phyloP scores from a whole-genome alignment of 2,329 filamentous ascomycete genomes.

The Rhytidhysteron rufulum region DNA sequence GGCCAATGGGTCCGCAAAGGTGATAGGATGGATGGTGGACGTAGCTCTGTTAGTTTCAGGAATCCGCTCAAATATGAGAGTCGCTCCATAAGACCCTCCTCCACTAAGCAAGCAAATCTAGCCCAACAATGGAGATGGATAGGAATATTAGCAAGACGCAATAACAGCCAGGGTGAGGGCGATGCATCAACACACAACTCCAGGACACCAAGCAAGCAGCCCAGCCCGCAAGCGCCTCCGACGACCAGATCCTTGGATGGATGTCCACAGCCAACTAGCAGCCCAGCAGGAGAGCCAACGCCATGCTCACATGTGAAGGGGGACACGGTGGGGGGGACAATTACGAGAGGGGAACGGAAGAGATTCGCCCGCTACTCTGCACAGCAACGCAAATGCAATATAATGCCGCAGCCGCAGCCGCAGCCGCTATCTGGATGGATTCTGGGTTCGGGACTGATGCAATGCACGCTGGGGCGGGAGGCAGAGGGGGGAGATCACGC shows the following conservation, averaged over 20 bases:
- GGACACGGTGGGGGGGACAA: slow-evolving; percentile 2
- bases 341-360: slow-evolving; percentile 4
- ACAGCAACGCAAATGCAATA: slow-evolving; percentile 16
- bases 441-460: not conserved
- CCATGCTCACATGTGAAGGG: slow-evolving; percentile 5
- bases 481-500: not conserved
- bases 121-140: not conserved
- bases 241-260: slow-evolving; percentile 1
- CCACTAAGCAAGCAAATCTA: not conserved
- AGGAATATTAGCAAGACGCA: not conserved
- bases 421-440: slow-evolving; percentile 1
- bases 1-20: not conserved
- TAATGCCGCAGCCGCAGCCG: slow-evolving; percentile 4
- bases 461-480: not conserved
- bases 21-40: not conserved
- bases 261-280: not conserved
- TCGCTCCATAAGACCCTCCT: not conserved
- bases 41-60: not conserved
- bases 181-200: not conserved
- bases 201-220: not conserved
- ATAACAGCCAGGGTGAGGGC: not conserved
- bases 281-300: not conserved
- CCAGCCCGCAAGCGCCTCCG: not conserved
- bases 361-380: slow-evolving; percentile 15
- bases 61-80: not conserved